Conservation (phyloP, 257 asterid species). For the Solanum dulcamara region DNA sequence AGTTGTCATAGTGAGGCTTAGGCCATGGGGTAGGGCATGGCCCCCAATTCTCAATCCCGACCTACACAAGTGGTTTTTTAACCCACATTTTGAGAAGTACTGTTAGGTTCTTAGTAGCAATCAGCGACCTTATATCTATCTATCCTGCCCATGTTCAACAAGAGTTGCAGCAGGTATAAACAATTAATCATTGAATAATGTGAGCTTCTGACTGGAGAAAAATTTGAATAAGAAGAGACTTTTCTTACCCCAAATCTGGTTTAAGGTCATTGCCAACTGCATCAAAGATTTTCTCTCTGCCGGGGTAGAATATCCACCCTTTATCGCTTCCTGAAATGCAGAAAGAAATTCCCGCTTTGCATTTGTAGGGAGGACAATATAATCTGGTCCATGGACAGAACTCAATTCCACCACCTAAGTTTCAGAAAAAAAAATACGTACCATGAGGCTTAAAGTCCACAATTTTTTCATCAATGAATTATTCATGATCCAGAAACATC, state of each 20-base stretch:
- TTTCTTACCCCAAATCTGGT: conserved; percentile 69
- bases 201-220: neutral
- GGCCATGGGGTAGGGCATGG: neutral
- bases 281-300: conserved; percentile 53
- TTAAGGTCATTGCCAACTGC: conserved; percentile 50
- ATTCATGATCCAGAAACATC: neutral
- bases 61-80: neutral
- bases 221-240: neutral
- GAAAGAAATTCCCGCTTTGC: conserved; percentile 51
- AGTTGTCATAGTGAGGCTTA: neutral
- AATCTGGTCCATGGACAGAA: conserved; percentile 49
- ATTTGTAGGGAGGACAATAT: conserved; percentile 40
- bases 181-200: neutral
- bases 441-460: neutral
- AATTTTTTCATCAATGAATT: neutral
- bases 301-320: conserved; percentile 33
- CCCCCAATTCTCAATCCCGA: neutral
- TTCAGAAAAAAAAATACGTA: neutral
- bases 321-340: conserved; percentile 55
- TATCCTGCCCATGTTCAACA: neutral
- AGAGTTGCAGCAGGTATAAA: neutral
- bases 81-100: neutral
- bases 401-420: conserved; percentile 64
- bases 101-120: neutral
- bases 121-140: neutral